Conservation (phyloP, 1,139 yeast species). For the Geotrichum klebahnii region DNA sequence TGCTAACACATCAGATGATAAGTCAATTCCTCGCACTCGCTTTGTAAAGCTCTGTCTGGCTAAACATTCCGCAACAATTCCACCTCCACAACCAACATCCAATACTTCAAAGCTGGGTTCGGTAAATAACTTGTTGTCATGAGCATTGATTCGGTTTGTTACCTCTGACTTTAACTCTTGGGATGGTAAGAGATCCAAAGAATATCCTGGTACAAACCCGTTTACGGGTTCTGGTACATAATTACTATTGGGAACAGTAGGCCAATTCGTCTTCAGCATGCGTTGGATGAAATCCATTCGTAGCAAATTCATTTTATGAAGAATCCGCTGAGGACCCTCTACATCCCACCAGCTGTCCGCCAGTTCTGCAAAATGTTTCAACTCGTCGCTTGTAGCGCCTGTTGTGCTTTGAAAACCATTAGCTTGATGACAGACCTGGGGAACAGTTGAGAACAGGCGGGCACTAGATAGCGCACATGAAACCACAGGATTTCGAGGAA, state of each 20-base stretch:
- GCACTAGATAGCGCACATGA: too few relatives aligned
- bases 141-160: background rate
- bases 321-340: slow-evolving; percentile 83
- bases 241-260: slow-evolving; percentile 40
- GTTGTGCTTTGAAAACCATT: slow-evolving; percentile 12
- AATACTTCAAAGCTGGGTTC: slow-evolving; percentile 48
- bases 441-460: background rate
- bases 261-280: slow-evolving; percentile 48
- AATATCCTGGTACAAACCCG: slow-evolving; percentile 70
- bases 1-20: slow-evolving; percentile 72
- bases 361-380: slow-evolving; percentile 73
- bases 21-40: slow-evolving; percentile 74
- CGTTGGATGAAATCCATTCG: slow-evolving; percentile 80
- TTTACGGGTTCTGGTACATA: slow-evolving; percentile 36
- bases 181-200: slow-evolving; percentile 58
- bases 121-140: slow-evolving; percentile 26
- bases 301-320: slow-evolving; percentile 88
- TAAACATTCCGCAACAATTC: slow-evolving; percentile 78
- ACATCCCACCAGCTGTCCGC: slow-evolving; percentile 98
- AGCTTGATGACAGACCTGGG: background rate
- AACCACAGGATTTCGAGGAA: too few relatives aligned
- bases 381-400: slow-evolving; percentile 47
- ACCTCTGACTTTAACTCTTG: slow-evolving; percentile 10
- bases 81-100: slow-evolving; percentile 98
- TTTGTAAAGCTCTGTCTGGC: slow-evolving; percentile 59